phyloP scores from a whole-genome alignment of 495 filamentous ascomycete genomes.

The Lophium mytilinum region DNA sequence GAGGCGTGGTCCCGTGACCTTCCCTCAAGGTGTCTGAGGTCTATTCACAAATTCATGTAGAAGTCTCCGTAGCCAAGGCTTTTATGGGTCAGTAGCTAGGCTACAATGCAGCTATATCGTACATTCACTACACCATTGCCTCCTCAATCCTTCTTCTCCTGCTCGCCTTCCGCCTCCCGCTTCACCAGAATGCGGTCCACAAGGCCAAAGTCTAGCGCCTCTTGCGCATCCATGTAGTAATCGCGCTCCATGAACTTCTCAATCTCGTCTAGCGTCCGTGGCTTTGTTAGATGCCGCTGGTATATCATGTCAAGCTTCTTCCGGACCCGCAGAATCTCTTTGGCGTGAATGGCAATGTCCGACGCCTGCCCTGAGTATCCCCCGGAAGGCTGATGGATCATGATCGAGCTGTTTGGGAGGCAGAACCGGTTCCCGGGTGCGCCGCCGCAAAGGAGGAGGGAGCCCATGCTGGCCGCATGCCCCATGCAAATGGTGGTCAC shows the following conservation, averaged over 20 bases:
- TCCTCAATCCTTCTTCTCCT: conserved; percentile 7
- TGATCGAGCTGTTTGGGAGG: conserved; percentile 84
- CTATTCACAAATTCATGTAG: not conserved
- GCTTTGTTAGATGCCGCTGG: conserved; percentile 71
- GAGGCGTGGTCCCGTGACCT: too few relatives aligned
- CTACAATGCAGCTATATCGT: not conserved
- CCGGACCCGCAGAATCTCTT: conserved; percentile 85
- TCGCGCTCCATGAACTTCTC: conserved; percentile 95
- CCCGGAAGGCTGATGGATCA: conserved; percentile 93
- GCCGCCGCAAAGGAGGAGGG: conserved; percentile 78
- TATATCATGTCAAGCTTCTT: conserved; percentile 86
- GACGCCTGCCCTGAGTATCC: conserved; percentile 84
- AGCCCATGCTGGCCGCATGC: conserved; percentile 92
- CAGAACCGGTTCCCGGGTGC: conserved; percentile 78
- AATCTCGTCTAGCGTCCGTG: conserved; percentile 66
- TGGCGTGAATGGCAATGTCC: conserved; percentile 95
- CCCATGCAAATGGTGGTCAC: conserved; percentile 93
- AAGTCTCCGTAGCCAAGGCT: not conserved
- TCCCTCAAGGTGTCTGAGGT: too few relatives aligned
- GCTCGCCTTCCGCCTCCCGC: conserved; percentile 37
- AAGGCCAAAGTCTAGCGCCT: conserved; percentile 83
- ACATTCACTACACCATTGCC: not conserved
- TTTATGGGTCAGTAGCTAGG: too few relatives aligned
- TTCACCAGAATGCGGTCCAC: conserved; percentile 77
- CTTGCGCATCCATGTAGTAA: conserved; percentile 81